Base-by-base conservation (phyloP, 23 red algal species). In the Porphyridium purpureum region DNA sequence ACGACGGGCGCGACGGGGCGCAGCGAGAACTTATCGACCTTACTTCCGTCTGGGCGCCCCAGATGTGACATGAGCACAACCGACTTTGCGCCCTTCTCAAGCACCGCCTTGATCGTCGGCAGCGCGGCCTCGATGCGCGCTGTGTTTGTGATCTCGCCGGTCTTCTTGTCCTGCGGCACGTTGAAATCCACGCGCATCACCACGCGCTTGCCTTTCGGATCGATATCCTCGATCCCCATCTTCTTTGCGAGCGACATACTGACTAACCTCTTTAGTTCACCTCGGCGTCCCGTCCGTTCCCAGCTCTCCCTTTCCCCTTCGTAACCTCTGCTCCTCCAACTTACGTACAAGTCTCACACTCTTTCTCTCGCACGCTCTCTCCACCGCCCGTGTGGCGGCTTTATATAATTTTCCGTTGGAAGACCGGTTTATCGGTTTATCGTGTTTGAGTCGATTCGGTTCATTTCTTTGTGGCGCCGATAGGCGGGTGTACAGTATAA, bases 181-280 rank as follows among this genome's bases (percentile, higher is more conserved):
- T 93, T 93, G 77, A 82, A 93, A 42, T 93, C 86, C 9, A 81
- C 74, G 33, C 86, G 75, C 41, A 81, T 69, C 66, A 93, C 70
- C 52, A 93, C 75, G 24, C 86, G 47, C 60, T 93, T 93, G 72
- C 49, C 75, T 14, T 29, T 22, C 51, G 82, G 54, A 51, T 93
- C 75, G 29, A 93, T 49, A 15, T 25, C 23, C 40, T 75, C 66
- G 26, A 93, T 38, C 26, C 29, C 44, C 35, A 93, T 62, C 47
- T 93, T 81, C 67, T 68, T 68, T 20, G 7, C 19, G 19, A 4
- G 5, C 27, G 24, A 54, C 38, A 44, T 44, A 11, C 17, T 44
- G 38, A n/a, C n/a, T n/a, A n/a, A n/a, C n/a, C n/a, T n/a, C n/a
- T n/a, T n/a, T n/a, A n/a, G n/a, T n/a, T n/a, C n/a, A n/a, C n/a